A percentile compares a stretch with the other conserved stretches of the same genome.
Conservation (phyloP, 805 yeast genomes). For the Wickerhamomyces xylosicus region DNA sequence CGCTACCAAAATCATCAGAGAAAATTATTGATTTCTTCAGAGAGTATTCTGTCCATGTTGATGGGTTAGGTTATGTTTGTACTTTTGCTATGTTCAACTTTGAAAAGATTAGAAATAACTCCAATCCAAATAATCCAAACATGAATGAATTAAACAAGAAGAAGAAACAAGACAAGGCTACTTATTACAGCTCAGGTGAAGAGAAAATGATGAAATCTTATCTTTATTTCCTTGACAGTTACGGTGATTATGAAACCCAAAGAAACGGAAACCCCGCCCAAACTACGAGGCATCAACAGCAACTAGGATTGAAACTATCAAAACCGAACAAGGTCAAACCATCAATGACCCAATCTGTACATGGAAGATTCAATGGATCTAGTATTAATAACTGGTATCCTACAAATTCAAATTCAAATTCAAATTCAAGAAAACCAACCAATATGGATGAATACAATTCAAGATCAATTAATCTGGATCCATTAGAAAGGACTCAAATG, state of each 20-base stretch:
- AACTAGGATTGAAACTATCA: background rate
- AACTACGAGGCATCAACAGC: background rate
- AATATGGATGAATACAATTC: background rate
- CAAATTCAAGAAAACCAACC: background rate
- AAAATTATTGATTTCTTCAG: constrained; percentile 83
- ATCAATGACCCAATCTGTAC: constrained; percentile 1
- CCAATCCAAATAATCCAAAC: constrained; percentile 10
- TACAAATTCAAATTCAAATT: background rate
- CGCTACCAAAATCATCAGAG: constrained; percentile 64
- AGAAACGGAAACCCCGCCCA: constrained; percentile 10
- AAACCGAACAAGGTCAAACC: background rate
- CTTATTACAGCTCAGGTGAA: constrained; percentile 35
- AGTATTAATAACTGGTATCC: background rate
- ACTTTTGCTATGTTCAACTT: constrained; percentile 88
- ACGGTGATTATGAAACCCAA: constrained; percentile 38
- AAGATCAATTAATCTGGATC: constrained; percentile 5
- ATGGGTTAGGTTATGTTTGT: constrained; percentile 92
- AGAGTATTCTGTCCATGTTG: constrained; percentile 82
- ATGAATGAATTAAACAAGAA: constrained; percentile 9
- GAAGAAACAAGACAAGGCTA: constrained; percentile 14
- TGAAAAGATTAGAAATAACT: constrained; percentile 41
- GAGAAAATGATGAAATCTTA: constrained; percentile 92
- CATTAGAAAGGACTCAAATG: background rate
- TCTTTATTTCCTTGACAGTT: constrained; percentile 78
- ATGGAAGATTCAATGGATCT: background rate